Evolutionary conservation across 805 yeast genomes (phyloP), one percentile per base, ranked within the genome.

Genomic region (Yarrowia deformans): DNA sequence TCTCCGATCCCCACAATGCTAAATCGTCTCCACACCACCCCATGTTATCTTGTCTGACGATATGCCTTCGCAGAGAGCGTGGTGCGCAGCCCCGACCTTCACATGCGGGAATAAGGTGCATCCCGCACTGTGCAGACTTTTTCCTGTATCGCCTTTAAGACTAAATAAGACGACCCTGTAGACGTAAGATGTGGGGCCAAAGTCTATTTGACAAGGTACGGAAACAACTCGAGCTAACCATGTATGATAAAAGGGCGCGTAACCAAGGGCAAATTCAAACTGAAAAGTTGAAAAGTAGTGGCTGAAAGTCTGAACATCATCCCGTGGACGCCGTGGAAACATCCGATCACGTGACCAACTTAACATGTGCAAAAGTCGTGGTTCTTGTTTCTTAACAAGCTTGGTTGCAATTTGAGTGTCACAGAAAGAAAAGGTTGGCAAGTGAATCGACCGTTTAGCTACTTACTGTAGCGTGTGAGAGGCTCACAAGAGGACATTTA

Each of bases 141-240:
- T 54, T 54, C 34, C 37, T 54, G 58, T 39, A 54, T 54, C 60
- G 60, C 60, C 58, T 54, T 39, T 39, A 54, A 54, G 60, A 54
- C 60, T 54, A 39, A 39, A 54, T 19, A 54, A 54, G 60, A 54
- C 60, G 60, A 54, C 60, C 60, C 60, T 54, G 60, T 54, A 54
- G 60, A 54, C 60, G 60, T 54, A 16, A n/a, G 45, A 54, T 54
- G 60, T 54, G 60, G 60, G 60, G 60, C 60, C 60, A 10, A 54
- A 54, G 45, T 39, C 37, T 18, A 35, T 54, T 54, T 19, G 60
- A 54, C 60, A 54, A 54, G 45, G 60, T 39, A 54, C 60, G 45
- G 34, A 54, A 54, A 18, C 32, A 34, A 52, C 42, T 32, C 32
- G 12, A 46, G 34, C n/a, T 23, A 13, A 8, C 54, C 54, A 29